Evolutionary conservation across 2,329 filamentous ascomycete genomes (phyloP), one percentile per base, ranked within the genome.

Genomic region (Diaporthe batatas): DNA sequence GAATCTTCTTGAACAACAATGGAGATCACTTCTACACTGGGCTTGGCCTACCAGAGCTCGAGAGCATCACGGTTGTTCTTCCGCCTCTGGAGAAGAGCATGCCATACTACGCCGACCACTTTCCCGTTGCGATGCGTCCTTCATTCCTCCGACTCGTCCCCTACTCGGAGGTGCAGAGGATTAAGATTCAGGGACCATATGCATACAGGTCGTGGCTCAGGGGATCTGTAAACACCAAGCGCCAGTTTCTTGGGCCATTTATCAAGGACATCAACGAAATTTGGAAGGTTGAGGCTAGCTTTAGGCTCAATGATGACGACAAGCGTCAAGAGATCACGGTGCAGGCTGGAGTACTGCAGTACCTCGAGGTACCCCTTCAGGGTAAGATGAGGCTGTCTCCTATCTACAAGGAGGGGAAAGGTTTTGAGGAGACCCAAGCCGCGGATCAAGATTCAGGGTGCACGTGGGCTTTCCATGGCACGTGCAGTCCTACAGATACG

Each of bases 261-360:
- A 39, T 65, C 32, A 65, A 67, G 14, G 62, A 67, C 21, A 14
- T 67, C 47, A 39, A 39, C 8, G 62, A 51, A 14, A 29, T 51
- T 2, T 67, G 62, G 44, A 25, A n/a, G 11, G 23, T 11, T 11
- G 16, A 12, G 4, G 11, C 6, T 1, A 4, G 1, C 3, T 23
- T 16, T 10, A 3, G 1, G 12, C n/a, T 49, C n/a, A 21, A 49
- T 7, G 2, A 49, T 5, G 44, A 23, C 14, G 62, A 65, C 16
- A 14, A 7, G 1, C 62, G 62, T 21, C 21, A 14, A 39, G 8
- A 6, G n/a, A 25, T 53, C 44, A 67, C 12, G n/a, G 21, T 67
- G 14, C 62, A 53, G 32, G 62, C 62, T 36, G 44, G 62, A 21
- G 62, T 67, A 25, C 8, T 53, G 32, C 62, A 53, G n/a, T 53